phyloP scores from a whole-genome alignment of 768 basidiomycete genomes.

The Leucocoprinus leucothites region DNA sequence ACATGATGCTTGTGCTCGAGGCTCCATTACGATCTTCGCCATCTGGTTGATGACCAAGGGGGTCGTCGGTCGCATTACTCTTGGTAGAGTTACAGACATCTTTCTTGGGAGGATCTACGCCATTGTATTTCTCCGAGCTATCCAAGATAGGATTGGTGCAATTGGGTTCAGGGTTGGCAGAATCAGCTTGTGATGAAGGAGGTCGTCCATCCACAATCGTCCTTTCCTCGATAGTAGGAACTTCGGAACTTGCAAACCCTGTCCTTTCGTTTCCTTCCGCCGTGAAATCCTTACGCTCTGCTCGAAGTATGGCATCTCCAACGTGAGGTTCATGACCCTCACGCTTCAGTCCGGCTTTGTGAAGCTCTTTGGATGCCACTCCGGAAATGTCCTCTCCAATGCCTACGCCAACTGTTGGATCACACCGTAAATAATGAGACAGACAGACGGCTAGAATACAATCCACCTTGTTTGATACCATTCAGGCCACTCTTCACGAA shows the following conservation, averaged over 20 bases:
- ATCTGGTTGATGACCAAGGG: constrained; percentile 35
- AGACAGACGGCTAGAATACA: not conserved
- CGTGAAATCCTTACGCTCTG: constrained; percentile 51
- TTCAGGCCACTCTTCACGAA: constrained; percentile 35
- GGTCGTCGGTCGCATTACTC: constrained; percentile 45
- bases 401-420: constrained; percentile 35
- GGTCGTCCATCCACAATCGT: constrained; percentile 48
- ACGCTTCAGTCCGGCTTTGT: constrained; percentile 41
- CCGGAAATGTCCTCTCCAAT: constrained; percentile 35
- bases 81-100: constrained; percentile 35
- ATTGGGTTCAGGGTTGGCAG: constrained; percentile 5
- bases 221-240: constrained; percentile 73
- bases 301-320: constrained; percentile 39
- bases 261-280: constrained; percentile 46
- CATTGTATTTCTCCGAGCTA: not conserved
- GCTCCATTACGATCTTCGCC: constrained; percentile 48
- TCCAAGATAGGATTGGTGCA: not conserved
- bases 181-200: constrained; percentile 12
- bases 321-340: constrained; percentile 34
- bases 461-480: constrained; percentile 49
- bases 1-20: constrained; percentile 36
- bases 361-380: constrained; percentile 31
- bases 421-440: not conserved
- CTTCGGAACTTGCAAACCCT: constrained; percentile 59
- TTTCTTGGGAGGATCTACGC: constrained; percentile 5